Percentiles rank a stretch among this genome's conserved stretches.
These are phyloP conservation scores for Chara braunii DNA, from an alignment of 139 green algal species.

Conservation along the genomic window DNA sequence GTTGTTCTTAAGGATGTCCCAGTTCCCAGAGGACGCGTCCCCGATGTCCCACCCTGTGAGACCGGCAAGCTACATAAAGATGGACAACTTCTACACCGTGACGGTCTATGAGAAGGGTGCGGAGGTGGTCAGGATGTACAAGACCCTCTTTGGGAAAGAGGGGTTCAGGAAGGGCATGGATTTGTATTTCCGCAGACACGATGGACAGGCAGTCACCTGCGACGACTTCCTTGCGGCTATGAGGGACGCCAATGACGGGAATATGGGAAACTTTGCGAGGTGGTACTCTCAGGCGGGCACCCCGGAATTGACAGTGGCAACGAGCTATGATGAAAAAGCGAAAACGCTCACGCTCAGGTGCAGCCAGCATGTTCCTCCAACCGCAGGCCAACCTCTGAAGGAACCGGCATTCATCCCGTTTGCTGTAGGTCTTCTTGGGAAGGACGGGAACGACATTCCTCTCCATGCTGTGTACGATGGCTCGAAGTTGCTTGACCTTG, in stretches of 20 bases:
- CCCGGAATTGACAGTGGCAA: constrained; percentile 59
- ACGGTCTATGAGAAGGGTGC: constrained; percentile 62
- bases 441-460: constrained; percentile 66
- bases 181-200: constrained; percentile 94
- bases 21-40: constrained; percentile 89
- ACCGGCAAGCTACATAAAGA: constrained; percentile 95
- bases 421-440: constrained; percentile 69
- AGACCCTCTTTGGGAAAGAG: constrained; percentile 82
- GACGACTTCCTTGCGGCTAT: constrained; percentile 96
- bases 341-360: constrained; percentile 68
- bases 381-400: constrained; percentile 69
- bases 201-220: constrained; percentile 91
- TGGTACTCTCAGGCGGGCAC: constrained; percentile 84
- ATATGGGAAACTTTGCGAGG: constrained; percentile 59
- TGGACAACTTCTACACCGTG: constrained; percentile 99
- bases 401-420: constrained; percentile 72
- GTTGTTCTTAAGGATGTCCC: constrained; percentile 56
- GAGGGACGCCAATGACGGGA: constrained; percentile 82
- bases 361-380: constrained; percentile 58
- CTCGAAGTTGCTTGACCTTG: neutral
- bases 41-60: constrained; percentile 94
- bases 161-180: constrained; percentile 94
- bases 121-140: constrained; percentile 85
- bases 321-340: constrained; percentile 60
- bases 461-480: constrained; percentile 43